phyloP scores from a whole-genome alignment of 331 rosid genomes.

The Malus hybrid region DNA sequence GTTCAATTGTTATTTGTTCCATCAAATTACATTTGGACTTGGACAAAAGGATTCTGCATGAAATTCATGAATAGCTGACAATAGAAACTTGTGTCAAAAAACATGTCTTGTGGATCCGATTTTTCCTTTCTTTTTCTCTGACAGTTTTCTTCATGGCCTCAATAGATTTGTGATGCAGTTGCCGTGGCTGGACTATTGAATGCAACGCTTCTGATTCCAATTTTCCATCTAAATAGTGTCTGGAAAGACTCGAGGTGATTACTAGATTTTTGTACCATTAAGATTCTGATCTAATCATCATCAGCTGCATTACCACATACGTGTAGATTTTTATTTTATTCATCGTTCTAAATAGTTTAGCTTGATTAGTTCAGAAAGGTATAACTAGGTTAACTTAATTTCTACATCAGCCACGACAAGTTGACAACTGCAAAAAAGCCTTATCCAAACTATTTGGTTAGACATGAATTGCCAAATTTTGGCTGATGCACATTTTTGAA shows the following conservation, averaged over 20 bases:
- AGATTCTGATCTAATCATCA: not conserved
- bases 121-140: not conserved
- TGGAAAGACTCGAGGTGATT: conserved; percentile 91
- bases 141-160: conserved; percentile 7
- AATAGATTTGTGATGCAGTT: conserved; percentile 93
- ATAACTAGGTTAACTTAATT: not conserved
- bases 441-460: not conserved
- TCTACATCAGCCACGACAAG: not conserved
- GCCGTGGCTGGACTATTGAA: conserved; percentile 98
- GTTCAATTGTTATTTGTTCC: not conserved
- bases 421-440: not conserved
- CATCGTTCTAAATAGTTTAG: not conserved
- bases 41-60: not conserved
- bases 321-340: not conserved
- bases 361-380: not conserved
- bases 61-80: conserved; percentile 5
- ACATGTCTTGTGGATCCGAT: not conserved
- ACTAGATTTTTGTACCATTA: not conserved
- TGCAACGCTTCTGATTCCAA: conserved; percentile 90
- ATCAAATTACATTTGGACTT: not conserved
- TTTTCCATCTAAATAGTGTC: conserved; percentile 91
- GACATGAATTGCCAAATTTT: not conserved
- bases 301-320: not conserved
- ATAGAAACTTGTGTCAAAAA: not conserved
- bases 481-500: not conserved